These are phyloP conservation scores for Rhizoctonia solani DNA, from an alignment of 1,284 basidiomycete genomes.

Conservation along the genomic window DNA sequence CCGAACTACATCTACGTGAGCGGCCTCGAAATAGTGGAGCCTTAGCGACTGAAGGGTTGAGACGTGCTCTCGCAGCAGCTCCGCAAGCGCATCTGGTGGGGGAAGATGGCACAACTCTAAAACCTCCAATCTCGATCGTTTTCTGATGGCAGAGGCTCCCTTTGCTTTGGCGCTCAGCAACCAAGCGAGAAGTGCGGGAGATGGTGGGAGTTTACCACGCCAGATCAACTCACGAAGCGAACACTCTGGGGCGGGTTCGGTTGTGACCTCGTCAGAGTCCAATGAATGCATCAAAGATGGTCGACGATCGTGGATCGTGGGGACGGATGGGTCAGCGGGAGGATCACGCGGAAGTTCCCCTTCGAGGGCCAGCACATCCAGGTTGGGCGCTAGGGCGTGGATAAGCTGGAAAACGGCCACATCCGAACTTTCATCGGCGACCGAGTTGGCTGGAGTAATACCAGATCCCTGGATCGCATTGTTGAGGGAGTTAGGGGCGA, in stretches of 20 bases:
- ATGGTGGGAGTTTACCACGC: slow-evolving; percentile 14
- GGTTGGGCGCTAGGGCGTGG: slow-evolving; percentile 8
- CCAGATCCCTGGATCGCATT: too few species aligned
- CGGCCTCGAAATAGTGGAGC: slow-evolving; percentile 13
- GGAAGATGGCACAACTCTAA: slow-evolving; percentile 18
- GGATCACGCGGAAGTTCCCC: slow-evolving; percentile 23
- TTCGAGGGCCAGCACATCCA: slow-evolving; percentile 11
- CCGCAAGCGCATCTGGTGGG: slow-evolving; percentile 10
- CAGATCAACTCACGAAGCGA: slow-evolving; percentile 13
- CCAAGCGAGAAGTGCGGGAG: slow-evolving; percentile 21
- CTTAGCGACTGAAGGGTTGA: slow-evolving; percentile 9
- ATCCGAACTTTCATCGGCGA: background rate
- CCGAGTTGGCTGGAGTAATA: too few species aligned
- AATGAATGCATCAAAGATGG: background rate
- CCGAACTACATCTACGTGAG: slow-evolving; percentile 2
- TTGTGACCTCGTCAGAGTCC: background rate
- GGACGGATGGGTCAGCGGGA: background rate
- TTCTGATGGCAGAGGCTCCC: background rate
- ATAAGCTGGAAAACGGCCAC: slow-evolving; percentile 20
- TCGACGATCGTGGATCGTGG: background rate
- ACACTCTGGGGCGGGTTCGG: slow-evolving; percentile 18
- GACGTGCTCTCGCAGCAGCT: slow-evolving; percentile 4
- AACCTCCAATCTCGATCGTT: slow-evolving; percentile 12
- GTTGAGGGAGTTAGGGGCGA: slow-evolving; percentile 4
- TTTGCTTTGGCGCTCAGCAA: slow-evolving; percentile 21